Conservation (phyloP, 306 rosid species). For the Quercus aquifolioides region DNA sequence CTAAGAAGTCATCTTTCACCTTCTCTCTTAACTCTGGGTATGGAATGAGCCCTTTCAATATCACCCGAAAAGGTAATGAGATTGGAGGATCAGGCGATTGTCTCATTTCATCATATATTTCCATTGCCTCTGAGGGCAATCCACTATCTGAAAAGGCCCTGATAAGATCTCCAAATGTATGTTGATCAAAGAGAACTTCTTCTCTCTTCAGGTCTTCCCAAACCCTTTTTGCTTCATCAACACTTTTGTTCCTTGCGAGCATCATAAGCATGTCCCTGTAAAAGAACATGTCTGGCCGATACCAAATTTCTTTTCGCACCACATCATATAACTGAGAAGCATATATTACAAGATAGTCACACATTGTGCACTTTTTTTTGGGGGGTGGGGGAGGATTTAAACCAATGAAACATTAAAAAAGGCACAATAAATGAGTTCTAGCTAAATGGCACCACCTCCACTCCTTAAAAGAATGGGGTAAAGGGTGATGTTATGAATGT, state of each 20-base stretch:
- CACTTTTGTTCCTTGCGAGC: slow-evolving; percentile 80
- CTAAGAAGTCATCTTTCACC: slow-evolving; percentile 76
- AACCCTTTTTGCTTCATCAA: slow-evolving; percentile 70
- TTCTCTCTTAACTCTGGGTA: slow-evolving; percentile 82
- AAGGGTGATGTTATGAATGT: not conserved
- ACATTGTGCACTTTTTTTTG: not conserved
- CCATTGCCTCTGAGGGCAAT: slow-evolving; percentile 73
- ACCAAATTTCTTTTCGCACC: slow-evolving; percentile 94
- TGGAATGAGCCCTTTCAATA: slow-evolving; percentile 81
- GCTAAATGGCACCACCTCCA: not conserved
- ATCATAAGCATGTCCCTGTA: slow-evolving; percentile 88
- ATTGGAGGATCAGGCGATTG: slow-evolving; percentile 80
- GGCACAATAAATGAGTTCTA: not conserved
- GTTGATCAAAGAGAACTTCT: slow-evolving; percentile 82
- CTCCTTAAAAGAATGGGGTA: not conserved
- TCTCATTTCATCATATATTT: slow-evolving; percentile 77
- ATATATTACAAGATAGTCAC: not conserved
- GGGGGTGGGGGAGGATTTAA: too few species aligned
- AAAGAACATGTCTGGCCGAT: slow-evolving; percentile 93
- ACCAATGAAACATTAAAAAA: not conserved
- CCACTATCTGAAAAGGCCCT: slow-evolving; percentile 67
- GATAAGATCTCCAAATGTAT: slow-evolving; percentile 85
- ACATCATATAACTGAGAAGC: slow-evolving; percentile 64
- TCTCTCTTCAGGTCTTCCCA: slow-evolving; percentile 79
- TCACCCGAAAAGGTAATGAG: slow-evolving; percentile 81